Conservation (phyloP, 1,284 basidiomycete species). For the Volvariella surrecta region DNA sequence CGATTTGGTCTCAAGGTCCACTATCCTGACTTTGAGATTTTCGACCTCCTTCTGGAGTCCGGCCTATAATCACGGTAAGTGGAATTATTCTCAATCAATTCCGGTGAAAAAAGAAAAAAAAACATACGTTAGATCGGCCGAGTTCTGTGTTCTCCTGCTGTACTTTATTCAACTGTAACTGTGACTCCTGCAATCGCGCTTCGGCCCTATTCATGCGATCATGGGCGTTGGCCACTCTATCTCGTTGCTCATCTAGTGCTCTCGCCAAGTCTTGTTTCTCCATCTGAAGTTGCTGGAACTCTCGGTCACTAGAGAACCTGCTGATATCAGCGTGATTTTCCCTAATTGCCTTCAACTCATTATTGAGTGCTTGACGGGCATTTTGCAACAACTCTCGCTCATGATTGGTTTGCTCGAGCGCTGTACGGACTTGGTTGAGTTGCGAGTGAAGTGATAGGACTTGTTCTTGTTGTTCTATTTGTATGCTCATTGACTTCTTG, state of each 20-base stretch:
- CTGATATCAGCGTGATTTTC: conserved; percentile 64
- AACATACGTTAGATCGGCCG: conserved; percentile 66
- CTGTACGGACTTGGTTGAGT: conserved; percentile 72
- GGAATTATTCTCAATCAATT: conserved; percentile 3
- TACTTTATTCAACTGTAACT: conserved; percentile 65
- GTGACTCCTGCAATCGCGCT: conserved; percentile 63
- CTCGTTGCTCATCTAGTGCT: conserved; percentile 71
- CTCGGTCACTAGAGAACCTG: conserved; percentile 65
- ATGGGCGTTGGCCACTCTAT: conserved; percentile 62
- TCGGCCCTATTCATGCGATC: conserved; percentile 80
- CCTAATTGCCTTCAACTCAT: conserved; percentile 74
- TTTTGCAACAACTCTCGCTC: conserved; percentile 75
- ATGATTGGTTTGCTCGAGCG: conserved; percentile 78
- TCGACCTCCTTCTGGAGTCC: conserved; percentile 78
- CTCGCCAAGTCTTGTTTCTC: conserved; percentile 77
- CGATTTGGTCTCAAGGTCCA: conserved; percentile 75
- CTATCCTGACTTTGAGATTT: conserved; percentile 71
- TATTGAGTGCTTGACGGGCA: conserved; percentile 72
- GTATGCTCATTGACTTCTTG: conserved; percentile 63
- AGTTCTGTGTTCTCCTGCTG: conserved; percentile 73
- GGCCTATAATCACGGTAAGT: conserved; percentile 36
- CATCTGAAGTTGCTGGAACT: conserved; percentile 65
- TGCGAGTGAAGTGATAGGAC: conserved; percentile 79
- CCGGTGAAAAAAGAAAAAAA: background rate
- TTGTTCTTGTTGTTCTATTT: conserved; percentile 76